Percentiles rank a stretch among this genome's conserved stretches.
These are phyloP conservation scores for Blastobotrys illinoisensis DNA, from an alignment of 1,139 yeast genomes.

Conservation along the genomic window DNA sequence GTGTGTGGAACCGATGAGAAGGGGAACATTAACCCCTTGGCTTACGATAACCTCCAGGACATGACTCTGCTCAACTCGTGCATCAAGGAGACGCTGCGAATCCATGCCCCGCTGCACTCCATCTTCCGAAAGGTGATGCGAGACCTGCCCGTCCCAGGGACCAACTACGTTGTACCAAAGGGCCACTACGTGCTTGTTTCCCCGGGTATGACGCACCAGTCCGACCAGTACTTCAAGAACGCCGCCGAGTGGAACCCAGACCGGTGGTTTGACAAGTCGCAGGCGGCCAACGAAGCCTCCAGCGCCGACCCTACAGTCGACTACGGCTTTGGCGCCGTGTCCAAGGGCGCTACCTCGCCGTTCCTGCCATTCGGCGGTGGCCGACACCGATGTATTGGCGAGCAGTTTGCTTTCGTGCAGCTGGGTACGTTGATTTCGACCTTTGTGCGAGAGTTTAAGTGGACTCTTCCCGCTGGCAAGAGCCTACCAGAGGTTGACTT, in stretches of 20 bases:
- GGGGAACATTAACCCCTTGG: slow-evolving; percentile 41
- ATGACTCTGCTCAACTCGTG: slow-evolving; percentile 77
- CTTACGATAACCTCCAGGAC: slow-evolving; percentile 77
- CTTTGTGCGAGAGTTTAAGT: slow-evolving; percentile 67
- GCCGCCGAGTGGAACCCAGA: slow-evolving; percentile 70
- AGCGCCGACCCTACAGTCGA: slow-evolving; percentile 59
- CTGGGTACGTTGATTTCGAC: slow-evolving; percentile 79
- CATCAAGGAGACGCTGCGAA: slow-evolving; percentile 87
- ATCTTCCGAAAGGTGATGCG: slow-evolving; percentile 85
- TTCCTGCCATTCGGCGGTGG: slow-evolving; percentile 99
- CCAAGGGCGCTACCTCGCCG: slow-evolving; percentile 93
- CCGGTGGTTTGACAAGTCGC: slow-evolving; percentile 69
- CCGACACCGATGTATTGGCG: slow-evolving; percentile 98
- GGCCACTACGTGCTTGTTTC: slow-evolving; percentile 89
- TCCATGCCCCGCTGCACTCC: slow-evolving; percentile 95
- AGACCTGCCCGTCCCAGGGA: slow-evolving; percentile 73
- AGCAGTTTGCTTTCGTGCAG: slow-evolving; percentile 94
- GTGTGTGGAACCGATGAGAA: slow-evolving; percentile 49
- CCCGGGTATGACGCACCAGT: slow-evolving; percentile 85
- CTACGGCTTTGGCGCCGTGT: slow-evolving; percentile 92
- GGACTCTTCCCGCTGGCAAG: slow-evolving; percentile 58
- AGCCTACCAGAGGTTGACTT: slow-evolving; percentile 75
- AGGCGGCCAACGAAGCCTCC: slow-evolving; percentile 34
- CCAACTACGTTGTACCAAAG: slow-evolving; percentile 75
- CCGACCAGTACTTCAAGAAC: slow-evolving; percentile 67